phyloP scores from a whole-genome alignment of 768 basidiomycete species.

The Auricularia cornea region DNA sequence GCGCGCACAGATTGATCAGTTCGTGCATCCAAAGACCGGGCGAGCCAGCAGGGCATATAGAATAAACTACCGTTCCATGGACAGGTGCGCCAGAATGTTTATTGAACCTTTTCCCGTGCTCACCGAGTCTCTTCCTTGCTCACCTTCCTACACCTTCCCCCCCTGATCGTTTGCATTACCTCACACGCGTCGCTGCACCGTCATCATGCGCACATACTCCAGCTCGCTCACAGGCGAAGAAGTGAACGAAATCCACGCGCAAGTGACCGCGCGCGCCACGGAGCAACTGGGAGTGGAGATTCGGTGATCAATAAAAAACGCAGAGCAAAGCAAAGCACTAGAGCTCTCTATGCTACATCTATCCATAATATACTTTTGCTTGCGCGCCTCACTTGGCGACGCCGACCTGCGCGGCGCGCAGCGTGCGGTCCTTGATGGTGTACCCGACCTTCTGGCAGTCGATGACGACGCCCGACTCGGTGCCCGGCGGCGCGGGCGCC shows the following conservation, averaged over 20 bases:
- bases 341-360: background rate
- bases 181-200: too few species aligned
- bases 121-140: too few species aligned
- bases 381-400: conserved; percentile 51
- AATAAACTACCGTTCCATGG: conserved; percentile 95
- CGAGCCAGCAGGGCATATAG: conserved; percentile 79
- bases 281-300: too few species aligned
- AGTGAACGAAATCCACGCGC: conserved; percentile 68
- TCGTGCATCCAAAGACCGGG: conserved; percentile 80
- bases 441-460: conserved; percentile 89
- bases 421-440: conserved; percentile 86
- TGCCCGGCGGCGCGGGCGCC: conserved; percentile 72
- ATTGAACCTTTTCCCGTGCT: too few species aligned
- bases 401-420: conserved; percentile 95
- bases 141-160: too few species aligned
- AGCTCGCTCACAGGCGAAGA: conserved; percentile 88
- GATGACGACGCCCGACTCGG: conserved; percentile 81
- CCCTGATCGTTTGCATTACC: too few species aligned
- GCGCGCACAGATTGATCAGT: conserved; percentile 72
- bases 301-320: too few species aligned
- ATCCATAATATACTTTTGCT: background rate
- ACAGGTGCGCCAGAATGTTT: conserved; percentile 54
- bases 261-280: conserved; percentile 28
- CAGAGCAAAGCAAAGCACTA: too few species aligned
- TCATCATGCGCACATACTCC: too few species aligned